These are phyloP conservation scores for Coelastrella sp. DNA, from an alignment of 139 green algal genomes.

Conservation along the genomic window DNA sequence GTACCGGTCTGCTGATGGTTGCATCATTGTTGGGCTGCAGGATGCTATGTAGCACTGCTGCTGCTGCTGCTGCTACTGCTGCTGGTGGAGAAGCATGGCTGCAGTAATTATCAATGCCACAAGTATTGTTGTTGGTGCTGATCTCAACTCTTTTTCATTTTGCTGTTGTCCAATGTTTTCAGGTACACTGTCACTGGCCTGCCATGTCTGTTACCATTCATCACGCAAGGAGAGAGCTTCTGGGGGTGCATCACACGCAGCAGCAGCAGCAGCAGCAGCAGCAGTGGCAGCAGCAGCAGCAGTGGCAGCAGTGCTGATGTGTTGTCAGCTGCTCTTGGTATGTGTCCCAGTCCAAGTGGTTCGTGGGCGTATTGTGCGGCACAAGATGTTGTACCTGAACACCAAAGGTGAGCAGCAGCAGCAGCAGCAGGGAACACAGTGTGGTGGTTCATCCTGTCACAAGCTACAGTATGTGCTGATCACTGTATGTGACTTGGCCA, in stretches of 20 bases:
- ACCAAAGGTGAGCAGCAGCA: too few relatives aligned
- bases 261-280: neutral
- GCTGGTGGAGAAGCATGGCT: neutral
- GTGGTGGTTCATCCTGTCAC: too few relatives aligned
- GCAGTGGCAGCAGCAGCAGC: neutral
- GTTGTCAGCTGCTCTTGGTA: neutral
- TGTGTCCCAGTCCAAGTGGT: neutral
- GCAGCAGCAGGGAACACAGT: too few relatives aligned
- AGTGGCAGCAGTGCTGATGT: neutral
- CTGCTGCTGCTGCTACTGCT: neutral
- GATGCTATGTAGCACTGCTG: too few relatives aligned
- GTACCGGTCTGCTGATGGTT: too few relatives aligned
- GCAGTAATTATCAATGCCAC: too few relatives aligned
- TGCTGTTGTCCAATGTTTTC: neutral
- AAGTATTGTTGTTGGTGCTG: neutral
- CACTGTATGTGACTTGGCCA: too few relatives aligned
- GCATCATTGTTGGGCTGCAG: too few relatives aligned
- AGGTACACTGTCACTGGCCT: conserved; percentile 1
- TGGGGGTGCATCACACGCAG: neutral
- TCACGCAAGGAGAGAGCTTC: neutral
- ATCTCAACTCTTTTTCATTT: neutral
- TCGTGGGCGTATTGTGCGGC: neutral
- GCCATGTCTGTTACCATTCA: neutral
- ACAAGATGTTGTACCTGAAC: neutral
- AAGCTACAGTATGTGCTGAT: too few relatives aligned